Evolutionary conservation across 805 yeast species (phyloP).

Genomic region (Cephaloascus albidus): DNA sequence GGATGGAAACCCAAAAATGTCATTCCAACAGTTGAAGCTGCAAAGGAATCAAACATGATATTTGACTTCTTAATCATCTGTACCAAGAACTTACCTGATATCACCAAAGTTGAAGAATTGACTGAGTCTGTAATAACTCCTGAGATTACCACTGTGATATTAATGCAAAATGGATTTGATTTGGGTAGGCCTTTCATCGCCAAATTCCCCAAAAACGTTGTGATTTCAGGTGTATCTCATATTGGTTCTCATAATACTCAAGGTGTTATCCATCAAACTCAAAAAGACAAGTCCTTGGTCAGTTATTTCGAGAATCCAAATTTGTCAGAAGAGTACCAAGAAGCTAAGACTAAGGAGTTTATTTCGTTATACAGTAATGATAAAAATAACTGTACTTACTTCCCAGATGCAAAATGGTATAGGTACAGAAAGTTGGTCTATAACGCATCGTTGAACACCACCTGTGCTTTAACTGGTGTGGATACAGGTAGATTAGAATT

Average conservation of each 20-base stretch:
- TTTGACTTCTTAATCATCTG: constrained; percentile 54
- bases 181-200: constrained; percentile 45
- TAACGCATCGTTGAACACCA: constrained; percentile 59
- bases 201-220: constrained; percentile 39
- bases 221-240: constrained; percentile 56
- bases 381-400: constrained; percentile 27
- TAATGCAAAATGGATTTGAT: constrained; percentile 62
- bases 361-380: constrained; percentile 35
- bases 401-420: constrained; percentile 35
- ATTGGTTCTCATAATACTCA: constrained; percentile 48
- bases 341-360: constrained; percentile 30
- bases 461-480: constrained; percentile 46
- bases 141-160: constrained; percentile 36
- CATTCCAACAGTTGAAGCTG: constrained; percentile 37
- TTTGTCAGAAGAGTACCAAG: constrained; percentile 17
- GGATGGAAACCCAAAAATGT: constrained; percentile 46
- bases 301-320: constrained; percentile 41
- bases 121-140: constrained; percentile 39
- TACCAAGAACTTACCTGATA: constrained; percentile 61
- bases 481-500: constrained; percentile 46
- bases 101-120: constrained; percentile 42
- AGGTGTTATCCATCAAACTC: constrained; percentile 40
- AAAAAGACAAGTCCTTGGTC: constrained; percentile 38
- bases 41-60: constrained; percentile 15
- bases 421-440: constrained; percentile 65